These are phyloP conservation scores for Cercophora sp. DNA, from an alignment of 495 filamentous ascomycete genomes.

Conservation along the genomic window DNA sequence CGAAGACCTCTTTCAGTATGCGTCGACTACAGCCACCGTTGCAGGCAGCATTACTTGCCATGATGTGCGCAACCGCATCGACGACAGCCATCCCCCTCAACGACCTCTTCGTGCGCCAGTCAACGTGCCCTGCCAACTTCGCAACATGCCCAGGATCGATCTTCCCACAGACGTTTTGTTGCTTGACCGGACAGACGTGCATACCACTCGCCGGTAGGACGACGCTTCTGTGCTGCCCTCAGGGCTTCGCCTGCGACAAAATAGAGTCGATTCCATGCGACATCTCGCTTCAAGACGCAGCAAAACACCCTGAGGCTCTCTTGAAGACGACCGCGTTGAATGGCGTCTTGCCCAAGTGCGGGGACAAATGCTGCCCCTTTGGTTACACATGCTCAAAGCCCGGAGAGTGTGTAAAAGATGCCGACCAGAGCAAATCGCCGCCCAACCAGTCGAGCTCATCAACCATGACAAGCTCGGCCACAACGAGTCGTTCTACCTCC, in stretches of 20 bases:
- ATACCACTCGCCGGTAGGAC: constrained; percentile 59
- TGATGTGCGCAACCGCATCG: constrained; percentile 25
- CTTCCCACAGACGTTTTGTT: constrained; percentile 74
- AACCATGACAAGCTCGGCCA: constrained; percentile 19
- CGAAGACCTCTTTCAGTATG: constrained; percentile 12
- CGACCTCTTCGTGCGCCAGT: constrained; percentile 32
- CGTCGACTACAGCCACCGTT: constrained; percentile 14
- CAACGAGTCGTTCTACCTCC: too few species aligned
- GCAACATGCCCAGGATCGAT: constrained; percentile 45
- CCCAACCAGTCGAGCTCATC: background rate
- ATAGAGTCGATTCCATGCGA: constrained; percentile 74
- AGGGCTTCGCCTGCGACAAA: constrained; percentile 53
- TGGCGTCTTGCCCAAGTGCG: constrained; percentile 54
- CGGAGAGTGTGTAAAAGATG: constrained; percentile 36
- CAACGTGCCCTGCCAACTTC: constrained; percentile 29
- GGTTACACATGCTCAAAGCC: constrained; percentile 64
- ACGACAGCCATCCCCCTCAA: constrained; percentile 26
- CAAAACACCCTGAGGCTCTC: constrained; percentile 52
- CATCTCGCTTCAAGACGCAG: constrained; percentile 60
- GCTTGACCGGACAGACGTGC: constrained; percentile 59
- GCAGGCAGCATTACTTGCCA: constrained; percentile 28
- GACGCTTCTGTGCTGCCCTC: constrained; percentile 75
- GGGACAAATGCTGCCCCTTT: constrained; percentile 69
- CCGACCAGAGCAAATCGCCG: constrained; percentile 37
- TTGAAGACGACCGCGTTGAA: constrained; percentile 67